A percentile compares a stretch with the other conserved stretches of the same genome.
phyloP scores from a whole-genome alignment of 1,284 basidiomycete genomes.

The Heimioporus punctisporus region DNA sequence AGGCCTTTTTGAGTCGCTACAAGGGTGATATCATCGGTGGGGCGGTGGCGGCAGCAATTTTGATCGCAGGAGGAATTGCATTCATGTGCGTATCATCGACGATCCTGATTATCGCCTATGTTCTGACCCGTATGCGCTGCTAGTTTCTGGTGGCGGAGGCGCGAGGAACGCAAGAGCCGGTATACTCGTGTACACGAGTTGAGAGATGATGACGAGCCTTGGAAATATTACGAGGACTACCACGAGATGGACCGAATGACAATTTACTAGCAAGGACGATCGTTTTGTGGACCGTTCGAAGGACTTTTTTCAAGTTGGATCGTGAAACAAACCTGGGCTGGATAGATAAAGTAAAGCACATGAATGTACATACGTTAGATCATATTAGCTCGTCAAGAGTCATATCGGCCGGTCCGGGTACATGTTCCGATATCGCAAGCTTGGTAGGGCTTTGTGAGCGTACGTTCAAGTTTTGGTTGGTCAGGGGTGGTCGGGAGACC shows the following conservation, averaged over 20 bases:
- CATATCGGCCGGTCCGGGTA: constrained; percentile 49
- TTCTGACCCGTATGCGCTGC: not conserved
- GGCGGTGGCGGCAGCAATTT: constrained; percentile 9
- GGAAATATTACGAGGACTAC: constrained; percentile 27
- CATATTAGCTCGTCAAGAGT: constrained; percentile 59
- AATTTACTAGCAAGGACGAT: not conserved
- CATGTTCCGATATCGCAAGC: constrained; percentile 20
- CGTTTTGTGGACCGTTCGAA: too few relatives aligned
- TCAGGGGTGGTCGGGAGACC: constrained; percentile 56
- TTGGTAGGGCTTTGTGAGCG: constrained; percentile 19
- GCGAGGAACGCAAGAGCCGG: constrained; percentile 17
- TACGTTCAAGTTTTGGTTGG: constrained; percentile 45
- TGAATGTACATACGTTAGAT: constrained; percentile 5
- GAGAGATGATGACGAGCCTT: constrained; percentile 33
- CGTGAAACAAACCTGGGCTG: too few relatives aligned
- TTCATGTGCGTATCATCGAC: constrained; percentile 27
- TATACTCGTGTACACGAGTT: constrained; percentile 30
- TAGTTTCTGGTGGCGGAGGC: constrained; percentile 34
- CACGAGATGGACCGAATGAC: constrained; percentile 11
- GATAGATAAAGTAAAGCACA: constrained; percentile 12
- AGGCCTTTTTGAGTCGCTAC: constrained; percentile 20
- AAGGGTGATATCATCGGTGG: constrained; percentile 27
- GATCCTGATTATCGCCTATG: not conserved
- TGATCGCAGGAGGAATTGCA: constrained; percentile 19
- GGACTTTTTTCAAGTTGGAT: too few relatives aligned